A percentile compares a stretch with the other conserved stretches of the same genome.
phyloP scores from a whole-genome alignment of 176 grass and related monocot genomes.

The Musa troglodytarum region DNA sequence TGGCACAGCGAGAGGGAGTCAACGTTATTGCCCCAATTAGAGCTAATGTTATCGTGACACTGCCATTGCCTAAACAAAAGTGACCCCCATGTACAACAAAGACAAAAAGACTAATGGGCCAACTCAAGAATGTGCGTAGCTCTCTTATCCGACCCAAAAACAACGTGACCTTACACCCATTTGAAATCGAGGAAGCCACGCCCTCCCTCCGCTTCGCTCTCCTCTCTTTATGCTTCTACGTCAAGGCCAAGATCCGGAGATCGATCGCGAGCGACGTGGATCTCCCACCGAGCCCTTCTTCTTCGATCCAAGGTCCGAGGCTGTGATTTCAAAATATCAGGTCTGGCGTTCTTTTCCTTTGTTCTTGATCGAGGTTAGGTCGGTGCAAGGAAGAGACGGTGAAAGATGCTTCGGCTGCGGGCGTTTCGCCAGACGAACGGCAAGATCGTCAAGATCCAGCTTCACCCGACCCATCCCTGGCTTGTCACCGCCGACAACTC shows the following conservation, averaged over 20 bases:
- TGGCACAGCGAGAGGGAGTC: too few species aligned
- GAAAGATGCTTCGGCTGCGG: slow-evolving; percentile 88
- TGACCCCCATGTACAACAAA: too few species aligned
- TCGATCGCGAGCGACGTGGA: not conserved
- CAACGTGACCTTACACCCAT: too few species aligned
- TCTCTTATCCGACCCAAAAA: too few species aligned
- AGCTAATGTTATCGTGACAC: too few species aligned
- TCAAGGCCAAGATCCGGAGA: not conserved
- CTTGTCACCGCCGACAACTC: slow-evolving; percentile 87
- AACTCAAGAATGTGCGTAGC: too few species aligned
- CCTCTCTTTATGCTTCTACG: not conserved
- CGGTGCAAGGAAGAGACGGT: slow-evolving; percentile 6
- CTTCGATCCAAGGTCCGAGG: not conserved
- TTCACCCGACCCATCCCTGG: slow-evolving; percentile 95
- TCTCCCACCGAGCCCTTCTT: not conserved
- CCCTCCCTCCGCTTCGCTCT: too few species aligned
- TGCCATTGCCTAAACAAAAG: too few species aligned
- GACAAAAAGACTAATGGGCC: too few species aligned
- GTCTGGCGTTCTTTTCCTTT: not conserved
- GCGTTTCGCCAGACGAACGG: slow-evolving; percentile 88
- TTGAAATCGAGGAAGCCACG: too few species aligned
- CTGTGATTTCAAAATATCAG: not conserved
- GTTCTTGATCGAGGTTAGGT: not conserved
- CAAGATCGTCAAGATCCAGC: slow-evolving; percentile 97
- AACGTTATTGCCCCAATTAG: too few species aligned